Percentiles rank a stretch among this genome's conserved stretches.
These are phyloP conservation scores for Apiotrichum laibachii DNA, from an alignment of 1,284 basidiomycete species.

Conservation along the genomic window DNA sequence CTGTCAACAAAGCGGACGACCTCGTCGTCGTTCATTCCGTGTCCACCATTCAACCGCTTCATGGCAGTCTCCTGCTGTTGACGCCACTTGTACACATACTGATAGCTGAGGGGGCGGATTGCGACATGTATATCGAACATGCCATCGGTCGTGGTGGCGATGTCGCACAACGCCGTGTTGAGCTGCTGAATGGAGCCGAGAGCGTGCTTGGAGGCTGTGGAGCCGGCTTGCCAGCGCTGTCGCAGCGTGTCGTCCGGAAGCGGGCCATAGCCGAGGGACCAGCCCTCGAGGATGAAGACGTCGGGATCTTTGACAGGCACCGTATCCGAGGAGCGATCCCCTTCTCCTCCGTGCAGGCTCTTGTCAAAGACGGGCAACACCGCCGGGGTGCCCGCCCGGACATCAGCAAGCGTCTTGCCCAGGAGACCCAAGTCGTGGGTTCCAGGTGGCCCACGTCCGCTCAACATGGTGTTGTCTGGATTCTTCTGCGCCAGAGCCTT, in stretches of 20 bases:
- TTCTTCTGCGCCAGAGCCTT: constrained; percentile 26
- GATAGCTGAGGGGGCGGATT: constrained; percentile 29
- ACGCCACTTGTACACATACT: constrained; percentile 60
- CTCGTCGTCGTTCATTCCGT: constrained; percentile 78
- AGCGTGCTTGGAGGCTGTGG: constrained; percentile 24
- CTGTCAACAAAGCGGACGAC: constrained; percentile 63
- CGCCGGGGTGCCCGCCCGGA: neutral
- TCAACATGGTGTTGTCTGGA: constrained; percentile 33
- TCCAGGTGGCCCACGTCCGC: constrained; percentile 42
- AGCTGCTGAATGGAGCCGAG: constrained; percentile 25
- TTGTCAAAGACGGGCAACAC: constrained; percentile 67
- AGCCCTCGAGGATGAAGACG: constrained; percentile 69
- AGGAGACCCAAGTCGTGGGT: constrained; percentile 33
- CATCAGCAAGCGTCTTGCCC: neutral
- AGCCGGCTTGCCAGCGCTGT: constrained; percentile 33
- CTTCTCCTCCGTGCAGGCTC: constrained; percentile 69
- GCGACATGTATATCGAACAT: constrained; percentile 31
- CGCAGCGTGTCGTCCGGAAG: constrained; percentile 42
- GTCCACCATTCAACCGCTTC: constrained; percentile 76
- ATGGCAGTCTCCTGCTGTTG: constrained; percentile 81
- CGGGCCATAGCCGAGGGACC: constrained; percentile 54
- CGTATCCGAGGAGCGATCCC: constrained; percentile 60
- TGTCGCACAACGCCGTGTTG: constrained; percentile 30
- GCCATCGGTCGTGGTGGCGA: constrained; percentile 9
- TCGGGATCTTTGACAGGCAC: constrained; percentile 50